Evolutionary conservation across 192 early-diverging fungal species (phyloP), one percentile per base, ranked within the genome.

Genomic region (Hyaloraphidium curvatum): DNA sequence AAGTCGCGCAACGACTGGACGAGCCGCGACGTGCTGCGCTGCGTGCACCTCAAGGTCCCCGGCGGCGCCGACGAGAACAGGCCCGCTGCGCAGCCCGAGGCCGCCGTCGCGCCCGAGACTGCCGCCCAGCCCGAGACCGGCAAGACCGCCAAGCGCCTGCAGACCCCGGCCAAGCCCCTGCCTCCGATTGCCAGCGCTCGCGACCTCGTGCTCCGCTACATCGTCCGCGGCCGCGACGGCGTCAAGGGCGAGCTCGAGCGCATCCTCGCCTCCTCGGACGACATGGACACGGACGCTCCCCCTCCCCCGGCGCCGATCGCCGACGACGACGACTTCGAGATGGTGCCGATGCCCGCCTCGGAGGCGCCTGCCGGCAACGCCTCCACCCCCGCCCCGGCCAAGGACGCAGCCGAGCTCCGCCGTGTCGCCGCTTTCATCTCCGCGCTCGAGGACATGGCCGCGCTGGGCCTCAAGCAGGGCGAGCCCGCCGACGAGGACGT

Each of bases 1-100:
- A 62, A 62, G 52, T 52, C 61, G 52, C 30, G 61, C n/a, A 54
- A 61, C 31, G 57, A 52, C 3, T 62, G 61, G 61, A 62, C 55
- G 31, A 58, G 61, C 61, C 16, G 13, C 14, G 61, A 62, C 35
- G n/a, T 62, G 30, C 43, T 62, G 21, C 50, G 59, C 4, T 27
- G 55, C 26, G 55, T 40, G 26, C 61, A 62, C 40, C 30, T 59
- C 28, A 58, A n/a, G n/a, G n/a, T n/a, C n/a, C n/a, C n/a, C n/a
- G n/a, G n/a, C n/a, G n/a, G n/a, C n/a, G n/a, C n/a, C n/a, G n/a
- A n/a, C n/a, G n/a, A n/a, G n/a, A n/a, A n/a, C n/a, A n/a, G n/a
- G n/a, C n/a, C n/a, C n/a, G n/a, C n/a, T n/a, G 37, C 37, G 16
- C 14, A 1, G 37, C 14, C 13, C 37, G 17, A 37, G 13, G 37